These are phyloP conservation scores for Canavalia gladiata DNA, from an alignment of 306 rosid species.

Conservation along the genomic window DNA sequence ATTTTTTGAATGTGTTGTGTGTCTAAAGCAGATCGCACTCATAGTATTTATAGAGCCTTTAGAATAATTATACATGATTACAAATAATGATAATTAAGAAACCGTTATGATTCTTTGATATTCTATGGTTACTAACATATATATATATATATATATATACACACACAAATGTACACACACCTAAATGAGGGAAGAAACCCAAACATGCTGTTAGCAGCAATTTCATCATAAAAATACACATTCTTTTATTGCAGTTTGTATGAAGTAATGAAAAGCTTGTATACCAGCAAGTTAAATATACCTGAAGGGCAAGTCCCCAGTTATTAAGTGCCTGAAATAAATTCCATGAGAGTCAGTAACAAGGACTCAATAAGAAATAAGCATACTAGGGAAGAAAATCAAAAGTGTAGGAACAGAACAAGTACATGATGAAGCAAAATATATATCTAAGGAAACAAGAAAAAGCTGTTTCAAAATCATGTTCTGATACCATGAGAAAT, in stretches of 20 bases:
- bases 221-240: constrained; percentile 25
- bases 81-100: too few species aligned
- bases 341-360: constrained; percentile 49
- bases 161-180: neutral
- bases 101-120: too few species aligned
- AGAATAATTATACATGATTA: too few species aligned
- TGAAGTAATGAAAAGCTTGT: constrained; percentile 20
- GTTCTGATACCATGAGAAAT: constrained; percentile 27
- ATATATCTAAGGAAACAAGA: constrained; percentile 22
- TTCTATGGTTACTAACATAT: too few species aligned
- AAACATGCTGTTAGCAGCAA: constrained; percentile 14
- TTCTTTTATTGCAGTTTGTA: constrained; percentile 11
- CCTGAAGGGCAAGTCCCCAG: constrained; percentile 99
- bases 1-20: too few species aligned
- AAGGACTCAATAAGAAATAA: constrained; percentile 39
- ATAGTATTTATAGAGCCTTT: too few species aligned
- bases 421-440: constrained; percentile 23
- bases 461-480: constrained; percentile 19
- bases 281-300: constrained; percentile 47
- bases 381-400: constrained; percentile 29
- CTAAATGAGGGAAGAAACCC: neutral
- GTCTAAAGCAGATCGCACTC: too few species aligned
- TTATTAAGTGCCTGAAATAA: constrained; percentile 95
- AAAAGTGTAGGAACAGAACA: constrained; percentile 23
- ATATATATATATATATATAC: too few species aligned